Conservation (phyloP, 2,329 filamentous ascomycete genomes). For the Bisporella sp. region DNA sequence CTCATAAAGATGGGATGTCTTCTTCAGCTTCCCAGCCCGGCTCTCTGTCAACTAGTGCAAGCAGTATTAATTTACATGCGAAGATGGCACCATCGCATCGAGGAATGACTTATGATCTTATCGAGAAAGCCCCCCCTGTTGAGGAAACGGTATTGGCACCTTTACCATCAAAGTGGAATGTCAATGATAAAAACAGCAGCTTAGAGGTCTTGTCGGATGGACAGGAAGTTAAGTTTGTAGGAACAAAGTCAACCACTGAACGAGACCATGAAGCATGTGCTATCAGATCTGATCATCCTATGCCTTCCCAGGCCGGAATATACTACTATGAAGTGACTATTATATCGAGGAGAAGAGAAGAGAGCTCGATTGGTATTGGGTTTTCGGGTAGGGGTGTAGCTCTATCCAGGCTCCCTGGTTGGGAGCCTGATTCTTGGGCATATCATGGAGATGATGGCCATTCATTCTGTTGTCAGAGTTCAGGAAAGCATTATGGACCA, state of each 20-base stretch:
- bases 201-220: slow-evolving; percentile 72
- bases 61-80: slow-evolving; percentile 43
- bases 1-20: slow-evolving; percentile 34
- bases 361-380: slow-evolving; percentile 58
- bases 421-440: slow-evolving; percentile 62
- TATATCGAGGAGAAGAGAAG: slow-evolving; percentile 59
- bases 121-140: slow-evolving; percentile 61
- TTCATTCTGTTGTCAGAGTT: slow-evolving; percentile 48
- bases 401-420: slow-evolving; percentile 52
- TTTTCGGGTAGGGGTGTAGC: slow-evolving; percentile 49
- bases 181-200: slow-evolving; percentile 63
- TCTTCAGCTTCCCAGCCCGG: slow-evolving; percentile 37
- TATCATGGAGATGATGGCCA: slow-evolving; percentile 65
- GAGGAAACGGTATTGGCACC: slow-evolving; percentile 59
- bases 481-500: slow-evolving; percentile 50
- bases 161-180: slow-evolving; percentile 78
- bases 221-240: slow-evolving; percentile 58
- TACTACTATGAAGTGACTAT: slow-evolving; percentile 85
- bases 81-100: slow-evolving; percentile 60
- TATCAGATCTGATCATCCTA: slow-evolving; percentile 75
- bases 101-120: slow-evolving; percentile 75
- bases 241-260: slow-evolving; percentile 38
- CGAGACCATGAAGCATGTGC: slow-evolving; percentile 70
- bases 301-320: slow-evolving; percentile 84
- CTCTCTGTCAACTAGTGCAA: slow-evolving; percentile 47